Evolutionary conservation across 2,329 filamentous ascomycete species (phyloP).

Genomic region (Dryadomyces quercivorus): DNA sequence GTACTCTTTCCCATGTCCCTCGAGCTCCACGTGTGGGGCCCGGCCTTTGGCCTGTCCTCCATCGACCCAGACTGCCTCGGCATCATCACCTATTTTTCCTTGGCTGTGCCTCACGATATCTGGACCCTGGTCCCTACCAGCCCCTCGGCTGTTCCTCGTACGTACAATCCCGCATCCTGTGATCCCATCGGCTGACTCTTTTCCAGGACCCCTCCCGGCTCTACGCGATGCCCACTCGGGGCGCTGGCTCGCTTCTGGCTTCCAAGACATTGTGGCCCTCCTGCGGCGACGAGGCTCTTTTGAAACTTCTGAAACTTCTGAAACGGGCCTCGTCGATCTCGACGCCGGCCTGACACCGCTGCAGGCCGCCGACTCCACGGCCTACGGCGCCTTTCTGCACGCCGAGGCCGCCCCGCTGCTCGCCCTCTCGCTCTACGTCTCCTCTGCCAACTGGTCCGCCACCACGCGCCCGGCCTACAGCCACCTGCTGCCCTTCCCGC

Average conservation of each 20-base stretch:
- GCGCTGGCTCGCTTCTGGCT: conserved; percentile 47
- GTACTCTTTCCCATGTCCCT: conserved; percentile 33
- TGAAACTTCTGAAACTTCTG: too few species aligned
- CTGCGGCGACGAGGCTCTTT: conserved; percentile 23
- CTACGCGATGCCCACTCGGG: conserved; percentile 35
- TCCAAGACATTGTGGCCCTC: conserved; percentile 46
- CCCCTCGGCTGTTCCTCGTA: conserved; percentile 49
- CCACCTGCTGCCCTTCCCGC: conserved; percentile 67
- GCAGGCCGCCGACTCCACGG: conserved; percentile 34
- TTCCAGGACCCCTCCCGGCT: conserved; percentile 30
- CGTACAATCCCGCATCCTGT: background rate
- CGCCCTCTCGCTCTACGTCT: conserved; percentile 81
- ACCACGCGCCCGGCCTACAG: conserved; percentile 73
- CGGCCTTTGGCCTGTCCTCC: conserved; percentile 78
- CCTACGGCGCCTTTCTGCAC: conserved; percentile 57
- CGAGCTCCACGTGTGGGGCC: conserved; percentile 81
- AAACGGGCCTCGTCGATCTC: conserved; percentile 16
- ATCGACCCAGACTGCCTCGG: conserved; percentile 87
- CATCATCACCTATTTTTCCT: conserved; percentile 62
- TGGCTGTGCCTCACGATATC: conserved; percentile 39
- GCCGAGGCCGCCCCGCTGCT: conserved; percentile 65
- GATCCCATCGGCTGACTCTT: background rate
- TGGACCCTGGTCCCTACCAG: conserved; percentile 66
- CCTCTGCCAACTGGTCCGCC: conserved; percentile 72
- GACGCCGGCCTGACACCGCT: conserved; percentile 26